phyloP scores from a whole-genome alignment of 73 alveolate genomes.

The Stentor coeruleus region DNA sequence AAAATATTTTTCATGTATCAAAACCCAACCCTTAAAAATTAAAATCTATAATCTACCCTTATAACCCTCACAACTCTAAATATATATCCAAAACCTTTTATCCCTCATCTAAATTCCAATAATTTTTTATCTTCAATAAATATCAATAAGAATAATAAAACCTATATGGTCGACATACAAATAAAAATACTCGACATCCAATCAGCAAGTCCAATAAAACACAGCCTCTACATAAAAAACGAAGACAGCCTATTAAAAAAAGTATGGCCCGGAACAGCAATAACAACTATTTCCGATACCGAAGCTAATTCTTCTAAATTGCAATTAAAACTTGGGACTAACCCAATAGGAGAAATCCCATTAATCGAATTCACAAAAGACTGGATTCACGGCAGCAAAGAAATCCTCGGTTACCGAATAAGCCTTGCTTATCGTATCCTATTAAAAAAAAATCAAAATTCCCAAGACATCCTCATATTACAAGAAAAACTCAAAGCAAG shows the following conservation, averaged over 20 bases:
- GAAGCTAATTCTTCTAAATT: neutral
- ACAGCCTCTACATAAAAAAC: neutral
- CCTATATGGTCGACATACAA: conserved; percentile 9
- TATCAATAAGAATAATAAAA: too few relatives aligned
- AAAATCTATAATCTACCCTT: too few relatives aligned
- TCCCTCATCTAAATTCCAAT: too few relatives aligned
- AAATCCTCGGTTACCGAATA: neutral
- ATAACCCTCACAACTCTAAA: too few relatives aligned
- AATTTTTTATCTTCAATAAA: too few relatives aligned
- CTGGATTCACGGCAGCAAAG: conserved; percentile 3
- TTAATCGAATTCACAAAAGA: neutral
- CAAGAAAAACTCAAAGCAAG: too few relatives aligned
- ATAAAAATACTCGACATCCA: neutral
- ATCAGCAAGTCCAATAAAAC: neutral
- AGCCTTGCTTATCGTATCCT: neutral
- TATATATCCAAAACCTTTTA: too few relatives aligned
- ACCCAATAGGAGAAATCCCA: neutral
- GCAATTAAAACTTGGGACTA: neutral
- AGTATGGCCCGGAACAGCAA: neutral
- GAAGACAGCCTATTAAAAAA: neutral
- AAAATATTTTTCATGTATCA: too few relatives aligned
- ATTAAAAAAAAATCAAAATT: too few relatives aligned
- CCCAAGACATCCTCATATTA: too few relatives aligned
- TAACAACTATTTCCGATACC: neutral
- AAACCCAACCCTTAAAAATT: too few relatives aligned